Base-by-base conservation (phyloP, 2,329 filamentous ascomycete genomes). In the Leptographium flavum region DNA sequence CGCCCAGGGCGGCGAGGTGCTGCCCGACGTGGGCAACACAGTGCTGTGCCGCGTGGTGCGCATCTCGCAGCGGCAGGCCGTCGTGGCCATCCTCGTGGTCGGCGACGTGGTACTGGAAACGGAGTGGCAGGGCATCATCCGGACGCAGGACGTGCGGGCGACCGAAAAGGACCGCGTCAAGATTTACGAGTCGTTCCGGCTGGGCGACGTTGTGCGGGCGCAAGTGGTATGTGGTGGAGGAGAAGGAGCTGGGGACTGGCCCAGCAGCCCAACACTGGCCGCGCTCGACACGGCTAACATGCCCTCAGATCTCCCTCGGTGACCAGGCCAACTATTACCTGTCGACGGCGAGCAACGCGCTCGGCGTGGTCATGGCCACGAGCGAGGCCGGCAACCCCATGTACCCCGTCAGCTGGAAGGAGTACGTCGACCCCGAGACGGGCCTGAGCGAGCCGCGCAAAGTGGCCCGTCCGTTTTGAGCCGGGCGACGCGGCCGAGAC, bases 281-380 rank as follows among this genome's bases (percentile, higher is more conserved):
- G 31, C 14, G 5, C 14, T 3, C 5, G 15, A n/a, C 14, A 15
- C 14, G 11, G 14, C 11, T 3, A 32, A n/a, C 10, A 32, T 32
- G 31, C 14, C 8, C 36, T 14, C 42, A 83, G 79, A 92, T 94
- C 47, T 92, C 84, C 8, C 65, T 96, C 14, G 92, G 92, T 32
- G 92, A 98, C 59, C 88, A 96, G 65, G 79, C 83, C 42, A 94
- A 86, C 56, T 98, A 96, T 61, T 98, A 95, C 61, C 73, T 94
- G n/a, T 84, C 81, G 23, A 98, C 92, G 1, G 87, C 87, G 25
- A 78, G 78, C 53, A 96, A 98, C 62, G 84, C 94, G 59, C 70
- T 94, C 35, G 92, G 92, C 3, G 90, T 96, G 47, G 84, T 98
- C 33, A 85, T 96, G 79, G 92, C 90, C 10, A 81, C 76, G 54